Evolutionary conservation across 495 filamentous ascomycete species (phyloP), one percentile per base, ranked within the genome.

Genomic region (Paragyromitra xinjiangensis): DNA sequence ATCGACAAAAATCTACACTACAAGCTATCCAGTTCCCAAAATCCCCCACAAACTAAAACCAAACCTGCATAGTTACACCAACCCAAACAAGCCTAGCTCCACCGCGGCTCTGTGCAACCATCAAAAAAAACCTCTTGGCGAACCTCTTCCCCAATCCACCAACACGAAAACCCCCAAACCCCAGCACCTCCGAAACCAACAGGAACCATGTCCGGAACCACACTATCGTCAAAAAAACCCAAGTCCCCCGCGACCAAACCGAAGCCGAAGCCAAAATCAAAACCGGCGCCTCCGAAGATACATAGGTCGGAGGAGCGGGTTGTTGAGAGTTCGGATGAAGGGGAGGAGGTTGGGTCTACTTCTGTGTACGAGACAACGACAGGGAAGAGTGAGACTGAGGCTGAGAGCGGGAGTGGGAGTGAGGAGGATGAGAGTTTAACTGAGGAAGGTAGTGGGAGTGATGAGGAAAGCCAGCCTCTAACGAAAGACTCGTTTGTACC

Each of bases 391-490:
- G 40, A n/a, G 29, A 51, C 16, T 24, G 56, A 51, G 48, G 50
- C 11, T 16, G 64, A 37, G 1, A 59, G 6, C 6, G 64, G 42
- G 0, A 64, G n/a, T 8, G 67, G 16, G 56, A 71, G 14, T 16
- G 66, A 2, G 1, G 26, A 34, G 8, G 51, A 45, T 1, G 42
- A 12, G 42, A 56, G n/a, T 42, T 58, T 29, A 7, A 73, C 39
- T 58, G 71, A 74, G 11, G 29, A 56, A 2, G 70, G 39, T 11
- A 44, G 51, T 1, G 70, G 44, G n/a, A 48, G 37, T 8, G 58
- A 64, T 1, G 64, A 71, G n/a, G 34, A 71, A 39, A 29, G 6
- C 11, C 16, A 37, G 7, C 45, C 34, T 3, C 3, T 50, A 1
- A 5, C 71, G 8, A 58, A 62, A 22, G 61, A 34, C 11, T 42